These are phyloP conservation scores for Suillus placidus DNA, from an alignment of 768 basidiomycete species.

Conservation along the genomic window DNA sequence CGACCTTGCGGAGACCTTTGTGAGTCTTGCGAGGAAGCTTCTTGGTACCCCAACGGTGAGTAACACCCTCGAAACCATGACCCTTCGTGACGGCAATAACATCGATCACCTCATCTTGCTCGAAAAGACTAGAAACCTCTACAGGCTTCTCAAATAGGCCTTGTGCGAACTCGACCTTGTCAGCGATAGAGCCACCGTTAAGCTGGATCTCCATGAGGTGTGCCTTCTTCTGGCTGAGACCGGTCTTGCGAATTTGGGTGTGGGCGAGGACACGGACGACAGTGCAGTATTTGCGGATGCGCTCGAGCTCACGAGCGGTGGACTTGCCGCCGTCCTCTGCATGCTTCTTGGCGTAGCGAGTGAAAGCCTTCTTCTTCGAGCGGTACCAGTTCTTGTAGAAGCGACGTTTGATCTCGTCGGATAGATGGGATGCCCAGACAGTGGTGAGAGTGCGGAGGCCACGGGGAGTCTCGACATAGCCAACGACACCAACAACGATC, in stretches of 20 bases:
- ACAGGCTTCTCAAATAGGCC: slow-evolving; percentile 96
- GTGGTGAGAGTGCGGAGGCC: slow-evolving; percentile 98
- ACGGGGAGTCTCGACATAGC: slow-evolving; percentile 99
- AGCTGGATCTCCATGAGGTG: slow-evolving; percentile 99
- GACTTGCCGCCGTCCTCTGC: slow-evolving; percentile 94
- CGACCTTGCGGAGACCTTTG: slow-evolving; percentile 99
- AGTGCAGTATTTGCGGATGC: slow-evolving; percentile 99
- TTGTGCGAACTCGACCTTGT: slow-evolving; percentile 97
- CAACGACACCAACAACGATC: slow-evolving; percentile 96
- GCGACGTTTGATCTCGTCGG: slow-evolving; percentile 96
- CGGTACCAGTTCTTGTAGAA: slow-evolving; percentile 99
- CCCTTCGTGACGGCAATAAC: slow-evolving; percentile 98
- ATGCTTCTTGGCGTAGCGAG: slow-evolving; percentile 99
- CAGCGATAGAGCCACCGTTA: slow-evolving; percentile 92
- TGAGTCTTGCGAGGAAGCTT: slow-evolving; percentile 98
- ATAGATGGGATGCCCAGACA: slow-evolving; percentile 97
- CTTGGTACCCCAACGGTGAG: slow-evolving; percentile 99
- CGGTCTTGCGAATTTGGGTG: slow-evolving; percentile 98
- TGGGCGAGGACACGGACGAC: slow-evolving; percentile 99
- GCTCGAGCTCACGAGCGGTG: slow-evolving; percentile 93
- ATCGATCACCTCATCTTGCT: slow-evolving; percentile 96
- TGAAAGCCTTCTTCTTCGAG: slow-evolving; percentile 99
- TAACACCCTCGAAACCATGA: slow-evolving; percentile 99
- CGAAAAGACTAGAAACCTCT: slow-evolving; percentile 83
- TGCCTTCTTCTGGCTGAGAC: slow-evolving; percentile 98